Base-by-base conservation (phyloP, 495 filamentous ascomycete species). In the Hypoxylon fuscum region DNA sequence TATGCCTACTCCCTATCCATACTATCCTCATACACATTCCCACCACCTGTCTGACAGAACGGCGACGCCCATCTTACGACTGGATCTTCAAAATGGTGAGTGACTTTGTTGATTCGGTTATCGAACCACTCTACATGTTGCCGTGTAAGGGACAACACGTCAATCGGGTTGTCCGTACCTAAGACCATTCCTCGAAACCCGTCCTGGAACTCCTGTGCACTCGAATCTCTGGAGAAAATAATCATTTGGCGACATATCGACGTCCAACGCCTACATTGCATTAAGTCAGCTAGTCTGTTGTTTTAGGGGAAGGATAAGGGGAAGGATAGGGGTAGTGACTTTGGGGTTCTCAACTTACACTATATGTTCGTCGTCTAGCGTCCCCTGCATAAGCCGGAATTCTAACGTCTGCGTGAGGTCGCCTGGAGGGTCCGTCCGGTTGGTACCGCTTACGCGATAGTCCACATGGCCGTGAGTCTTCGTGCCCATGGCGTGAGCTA, bases 301-400 rank as follows among this genome's bases (percentile, higher is more conserved):
- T 25, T 23, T 50, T n/a, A n/a, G n/a, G n/a, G n/a, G n/a, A n/a
- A n/a, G 11, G 12, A 31, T 18, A n/a, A 25, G 14, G 35, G 15
- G 27, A 41, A 34, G 22, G 9, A 8, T 27, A 15, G 14, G 25
- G 12, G 41, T n/a, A n/a, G n/a, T n/a, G n/a, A n/a, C n/a, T 12
- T n/a, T 6, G 17, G 10, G 9, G 15, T 48, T 35, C n/a, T n/a
- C n/a, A n/a, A 18, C 50, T 56, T 45, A 60, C 64, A 41, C 40
- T 38, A 68, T 47, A 22, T 69, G 66, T 0, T 66, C 53, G 3
- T 56, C 62, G 20, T 69, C 68, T 0, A 70, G 23, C 1, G 68
- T 68, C 5, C 68, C 68, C 25, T 70, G 68, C 64, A 68, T 61
- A 0, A 68, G 1, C 6, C 68, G 48, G 0, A 70, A 22, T 31